Conservation (phyloP, 1,284 basidiomycete species). For the Pyrrhoderma lamaoense region DNA sequence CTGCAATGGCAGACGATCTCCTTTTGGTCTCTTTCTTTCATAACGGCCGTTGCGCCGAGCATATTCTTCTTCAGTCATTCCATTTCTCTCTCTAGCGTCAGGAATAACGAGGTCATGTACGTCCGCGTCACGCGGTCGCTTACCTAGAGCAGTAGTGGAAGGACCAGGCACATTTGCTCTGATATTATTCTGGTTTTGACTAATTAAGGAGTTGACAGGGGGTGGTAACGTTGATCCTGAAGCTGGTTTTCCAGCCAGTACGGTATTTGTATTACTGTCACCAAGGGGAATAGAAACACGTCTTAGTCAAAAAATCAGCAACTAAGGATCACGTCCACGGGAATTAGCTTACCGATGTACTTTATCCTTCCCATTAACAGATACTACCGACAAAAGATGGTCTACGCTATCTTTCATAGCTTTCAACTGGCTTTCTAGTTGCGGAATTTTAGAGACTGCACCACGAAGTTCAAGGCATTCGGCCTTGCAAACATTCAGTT, state of each 20-base stretch:
- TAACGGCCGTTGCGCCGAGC: constrained; percentile 34
- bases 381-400: not conserved
- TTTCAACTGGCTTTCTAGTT: constrained; percentile 11
- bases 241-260: not conserved
- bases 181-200: not conserved
- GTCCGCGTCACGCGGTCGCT: constrained; percentile 48
- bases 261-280: constrained; percentile 9
- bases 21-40: constrained; percentile 45
- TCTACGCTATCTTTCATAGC: constrained; percentile 9
- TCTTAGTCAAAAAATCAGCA: constrained; percentile 1
- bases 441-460: constrained; percentile 8
- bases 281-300: constrained; percentile 15
- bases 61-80: constrained; percentile 30
- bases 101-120: constrained; percentile 16
- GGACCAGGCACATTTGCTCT: constrained; percentile 26
- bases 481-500: constrained; percentile 12
- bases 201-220: not conserved
- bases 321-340: not conserved
- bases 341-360: constrained; percentile 1
- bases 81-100: constrained; percentile 34
- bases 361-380: too few relatives aligned
- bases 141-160: constrained; percentile 43
- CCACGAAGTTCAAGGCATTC: constrained; percentile 11
- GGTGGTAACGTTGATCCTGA: not conserved
- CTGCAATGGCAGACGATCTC: constrained; percentile 17